These are phyloP conservation scores for Mortierella sp. DNA, from an alignment of 371 early-diverging fungal species.

Conservation along the genomic window DNA sequence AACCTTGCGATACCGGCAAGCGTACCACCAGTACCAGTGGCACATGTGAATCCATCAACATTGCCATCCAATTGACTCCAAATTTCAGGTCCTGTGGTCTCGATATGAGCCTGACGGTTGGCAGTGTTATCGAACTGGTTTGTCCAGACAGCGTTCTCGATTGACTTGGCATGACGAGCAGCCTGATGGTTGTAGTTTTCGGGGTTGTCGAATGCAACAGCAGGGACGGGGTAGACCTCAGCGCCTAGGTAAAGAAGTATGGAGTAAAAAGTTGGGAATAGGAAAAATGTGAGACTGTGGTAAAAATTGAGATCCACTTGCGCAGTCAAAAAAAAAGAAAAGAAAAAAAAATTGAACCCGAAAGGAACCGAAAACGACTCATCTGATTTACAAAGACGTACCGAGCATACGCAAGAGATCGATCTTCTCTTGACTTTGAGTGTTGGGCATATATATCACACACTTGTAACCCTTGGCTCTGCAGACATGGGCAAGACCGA, in stretches of 20 bases:
- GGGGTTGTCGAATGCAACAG: slow-evolving; percentile 92
- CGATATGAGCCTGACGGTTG: slow-evolving; percentile 92
- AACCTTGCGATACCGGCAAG: slow-evolving; percentile 88
- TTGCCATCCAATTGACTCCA: slow-evolving; percentile 85
- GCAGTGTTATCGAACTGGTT: slow-evolving; percentile 92
- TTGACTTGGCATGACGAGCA: slow-evolving; percentile 80
- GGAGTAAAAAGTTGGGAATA: background rate
- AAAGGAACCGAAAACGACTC: background rate
- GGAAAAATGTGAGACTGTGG: background rate
- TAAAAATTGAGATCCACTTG: background rate
- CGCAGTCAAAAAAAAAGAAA: slow-evolving; percentile 14
- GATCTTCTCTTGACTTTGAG: slow-evolving; percentile 96
- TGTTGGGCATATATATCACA: slow-evolving; percentile 98
- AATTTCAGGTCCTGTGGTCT: slow-evolving; percentile 97
- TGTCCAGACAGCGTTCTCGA: slow-evolving; percentile 95
- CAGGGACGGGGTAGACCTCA: slow-evolving; percentile 90
- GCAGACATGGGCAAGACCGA: slow-evolving; percentile 96
- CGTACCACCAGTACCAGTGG: slow-evolving; percentile 96
- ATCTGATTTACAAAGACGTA: slow-evolving; percentile 18
- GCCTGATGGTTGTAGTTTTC: slow-evolving; percentile 97
- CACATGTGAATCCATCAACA: slow-evolving; percentile 90
- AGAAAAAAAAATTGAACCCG: background rate
- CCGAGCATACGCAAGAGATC: slow-evolving; percentile 91
- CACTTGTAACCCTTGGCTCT: slow-evolving; percentile 95
- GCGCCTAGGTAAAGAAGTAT: slow-evolving; percentile 63